Percentiles rank a stretch among this genome's conserved stretches.
Conservation (phyloP, 1,284 basidiomycete genomes). For the Pseudozyma sp. region DNA sequence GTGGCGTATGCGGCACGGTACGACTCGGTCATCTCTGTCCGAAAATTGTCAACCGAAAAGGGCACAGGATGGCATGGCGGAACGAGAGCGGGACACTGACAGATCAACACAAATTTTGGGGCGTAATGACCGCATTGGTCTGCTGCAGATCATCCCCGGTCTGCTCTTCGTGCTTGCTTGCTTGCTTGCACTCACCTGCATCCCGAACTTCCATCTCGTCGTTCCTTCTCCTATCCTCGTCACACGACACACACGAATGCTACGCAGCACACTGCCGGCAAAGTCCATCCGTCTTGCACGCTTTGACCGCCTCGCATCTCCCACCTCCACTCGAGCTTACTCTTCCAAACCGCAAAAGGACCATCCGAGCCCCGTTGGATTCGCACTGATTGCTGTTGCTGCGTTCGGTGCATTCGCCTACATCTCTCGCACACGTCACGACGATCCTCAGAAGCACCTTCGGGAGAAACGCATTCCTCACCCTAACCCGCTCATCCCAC, state of each 20-base stretch:
- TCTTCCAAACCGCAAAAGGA: slow-evolving; percentile 32
- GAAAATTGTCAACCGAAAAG: background rate
- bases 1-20: too few relatives aligned
- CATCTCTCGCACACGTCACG: slow-evolving; percentile 51
- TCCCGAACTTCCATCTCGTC: background rate
- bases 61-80: background rate
- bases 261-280: slow-evolving; percentile 15
- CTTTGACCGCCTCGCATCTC: slow-evolving; percentile 28
- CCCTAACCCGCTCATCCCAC: slow-evolving; percentile 64
- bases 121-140: background rate
- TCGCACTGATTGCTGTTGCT: slow-evolving; percentile 47
- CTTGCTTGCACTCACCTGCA: background rate
- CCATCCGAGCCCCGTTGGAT: slow-evolving; percentile 59
- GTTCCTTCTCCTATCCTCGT: background rate
- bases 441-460: slow-evolving; percentile 53
- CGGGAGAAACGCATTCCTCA: slow-evolving; percentile 61
- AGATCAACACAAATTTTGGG: too few relatives aligned
- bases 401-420: slow-evolving; percentile 62
- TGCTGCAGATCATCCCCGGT: slow-evolving; percentile 6
- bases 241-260: slow-evolving; percentile 23
- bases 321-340: slow-evolving; percentile 16
- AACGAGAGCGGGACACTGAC: too few relatives aligned
- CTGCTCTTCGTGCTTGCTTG: background rate
- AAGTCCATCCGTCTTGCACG: slow-evolving; percentile 26
- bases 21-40: background rate